These are phyloP conservation scores for Metarhizium anisopliae DNA, from an alignment of 2,329 filamentous ascomycete species.

Conservation along the genomic window DNA sequence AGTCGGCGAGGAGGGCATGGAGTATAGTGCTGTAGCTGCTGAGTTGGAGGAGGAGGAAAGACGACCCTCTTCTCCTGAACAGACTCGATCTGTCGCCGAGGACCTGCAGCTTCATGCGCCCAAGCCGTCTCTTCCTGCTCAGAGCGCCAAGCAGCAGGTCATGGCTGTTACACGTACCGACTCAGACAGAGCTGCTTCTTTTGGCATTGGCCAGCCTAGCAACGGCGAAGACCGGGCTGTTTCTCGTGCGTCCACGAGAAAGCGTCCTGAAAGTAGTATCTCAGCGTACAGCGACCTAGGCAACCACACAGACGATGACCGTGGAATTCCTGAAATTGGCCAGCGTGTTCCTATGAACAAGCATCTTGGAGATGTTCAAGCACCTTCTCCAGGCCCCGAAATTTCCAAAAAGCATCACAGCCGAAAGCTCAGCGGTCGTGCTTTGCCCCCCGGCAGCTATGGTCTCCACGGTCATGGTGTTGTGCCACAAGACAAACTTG, in stretches of 20 bases:
- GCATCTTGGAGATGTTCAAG: conserved; percentile 90
- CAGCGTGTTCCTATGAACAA: conserved; percentile 90
- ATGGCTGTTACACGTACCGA: conserved; percentile 82
- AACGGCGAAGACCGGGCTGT: conserved; percentile 40
- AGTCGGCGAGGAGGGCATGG: conserved; percentile 80
- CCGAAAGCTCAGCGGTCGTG: conserved; percentile 64
- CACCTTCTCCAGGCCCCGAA: conserved; percentile 68
- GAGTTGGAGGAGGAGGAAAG: conserved; percentile 26
- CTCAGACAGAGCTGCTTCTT: conserved; percentile 77
- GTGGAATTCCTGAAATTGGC: conserved; percentile 88
- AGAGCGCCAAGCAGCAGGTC: conserved; percentile 76
- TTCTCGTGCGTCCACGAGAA: conserved; percentile 45
- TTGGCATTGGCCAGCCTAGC: conserved; percentile 65
- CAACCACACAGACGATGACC: conserved; percentile 57
- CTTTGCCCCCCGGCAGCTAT: conserved; percentile 78
- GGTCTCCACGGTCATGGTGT: conserved; percentile 84
- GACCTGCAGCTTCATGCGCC: conserved; percentile 85
- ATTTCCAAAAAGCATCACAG: conserved; percentile 47
- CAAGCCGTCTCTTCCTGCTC: conserved; percentile 72
- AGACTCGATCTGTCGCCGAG: conserved; percentile 69
- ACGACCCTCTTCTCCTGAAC: conserved; percentile 46
- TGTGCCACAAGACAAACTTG: conserved; percentile 68
- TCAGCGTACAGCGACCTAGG: conserved; percentile 41
- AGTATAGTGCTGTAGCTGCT: conserved; percentile 61
- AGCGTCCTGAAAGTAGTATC: conserved; percentile 53